These are phyloP conservation scores for Amaranthus cruentus DNA, from an alignment of 148 eudicot genomes.

Conservation along the genomic window DNA sequence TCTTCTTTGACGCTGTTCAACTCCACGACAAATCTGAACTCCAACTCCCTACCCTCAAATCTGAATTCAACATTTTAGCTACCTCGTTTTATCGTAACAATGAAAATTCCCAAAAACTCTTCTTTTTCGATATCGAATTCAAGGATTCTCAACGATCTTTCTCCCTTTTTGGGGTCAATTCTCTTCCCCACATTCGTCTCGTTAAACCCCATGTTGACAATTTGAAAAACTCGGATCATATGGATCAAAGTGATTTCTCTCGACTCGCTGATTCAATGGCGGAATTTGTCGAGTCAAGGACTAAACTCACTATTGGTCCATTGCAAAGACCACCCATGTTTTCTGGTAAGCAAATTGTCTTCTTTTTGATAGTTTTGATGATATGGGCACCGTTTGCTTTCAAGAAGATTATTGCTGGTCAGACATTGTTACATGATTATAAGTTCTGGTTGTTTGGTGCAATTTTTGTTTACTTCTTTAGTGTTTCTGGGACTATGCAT, in stretches of 20 bases:
- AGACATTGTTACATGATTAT: constrained; percentile 62
- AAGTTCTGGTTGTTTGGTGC: constrained; percentile 61
- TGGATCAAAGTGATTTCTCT: constrained; percentile 57
- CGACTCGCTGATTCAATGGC: constrained; percentile 63
- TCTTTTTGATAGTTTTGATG: constrained; percentile 27
- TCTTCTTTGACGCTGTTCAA: constrained; percentile 84
- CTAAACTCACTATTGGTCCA: constrained; percentile 40
- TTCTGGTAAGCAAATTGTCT: constrained; percentile 41
- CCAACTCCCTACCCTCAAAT: constrained; percentile 56
- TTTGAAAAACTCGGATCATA: constrained; percentile 31
- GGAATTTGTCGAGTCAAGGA: constrained; percentile 47
- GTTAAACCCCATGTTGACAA: constrained; percentile 31
- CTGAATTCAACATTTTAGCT: constrained; percentile 64
- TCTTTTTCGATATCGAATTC: constrained; percentile 78
- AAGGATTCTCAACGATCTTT: constrained; percentile 60
- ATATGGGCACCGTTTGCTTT: constrained; percentile 47
- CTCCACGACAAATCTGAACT: constrained; percentile 80
- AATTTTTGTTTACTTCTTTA: constrained; percentile 72
- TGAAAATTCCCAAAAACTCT: constrained; percentile 17
- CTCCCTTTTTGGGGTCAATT: constrained; percentile 44
- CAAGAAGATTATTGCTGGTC: constrained; percentile 46
- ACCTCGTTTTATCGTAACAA: constrained; percentile 49
- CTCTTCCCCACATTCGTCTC: constrained; percentile 75
- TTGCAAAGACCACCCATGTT: constrained; percentile 57
- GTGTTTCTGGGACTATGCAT: constrained; percentile 92